These are phyloP conservation scores for Aspergillus ruber DNA, from an alignment of 2,329 filamentous ascomycete species.

Conservation along the genomic window DNA sequence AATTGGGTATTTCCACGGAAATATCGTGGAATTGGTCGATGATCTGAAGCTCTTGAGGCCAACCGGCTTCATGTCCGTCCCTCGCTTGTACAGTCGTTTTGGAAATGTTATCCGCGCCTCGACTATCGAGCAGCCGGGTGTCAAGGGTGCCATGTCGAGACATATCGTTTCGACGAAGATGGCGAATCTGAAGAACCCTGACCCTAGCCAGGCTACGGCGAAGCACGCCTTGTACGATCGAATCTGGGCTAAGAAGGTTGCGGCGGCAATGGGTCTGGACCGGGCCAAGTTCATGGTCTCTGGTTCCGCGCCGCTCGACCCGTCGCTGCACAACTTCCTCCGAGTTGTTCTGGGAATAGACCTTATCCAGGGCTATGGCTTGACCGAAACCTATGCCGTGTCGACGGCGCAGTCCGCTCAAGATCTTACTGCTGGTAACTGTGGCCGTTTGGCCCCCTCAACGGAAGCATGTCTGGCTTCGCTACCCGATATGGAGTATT, in stretches of 20 bases:
- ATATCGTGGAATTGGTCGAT: constrained; percentile 77
- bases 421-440: constrained; percentile 74
- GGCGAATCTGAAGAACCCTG: constrained; percentile 65
- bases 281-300: constrained; percentile 68
- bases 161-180: constrained; percentile 75
- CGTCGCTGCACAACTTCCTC: constrained; percentile 79
- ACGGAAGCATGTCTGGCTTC: constrained; percentile 76
- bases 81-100: constrained; percentile 86
- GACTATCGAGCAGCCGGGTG: constrained; percentile 70
- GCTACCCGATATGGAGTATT: constrained; percentile 91
- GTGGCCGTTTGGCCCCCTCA: constrained; percentile 63
- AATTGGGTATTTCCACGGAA: constrained; percentile 91
- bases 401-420: constrained; percentile 61
- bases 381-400: constrained; percentile 88
- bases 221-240: constrained; percentile 49
- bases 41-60: constrained; percentile 84
- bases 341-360: constrained; percentile 72
- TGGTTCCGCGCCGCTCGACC: constrained; percentile 86
- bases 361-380: constrained; percentile 81
- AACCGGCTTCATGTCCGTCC: constrained; percentile 79
- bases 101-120: constrained; percentile 72
- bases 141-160: constrained; percentile 74
- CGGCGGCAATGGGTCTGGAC: constrained; percentile 74
- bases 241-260: constrained; percentile 86
- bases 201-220: constrained; percentile 63